These are phyloP conservation scores for Carnegiea gigantea DNA, from an alignment of 179 eudicot genomes.

Conservation along the genomic window DNA sequence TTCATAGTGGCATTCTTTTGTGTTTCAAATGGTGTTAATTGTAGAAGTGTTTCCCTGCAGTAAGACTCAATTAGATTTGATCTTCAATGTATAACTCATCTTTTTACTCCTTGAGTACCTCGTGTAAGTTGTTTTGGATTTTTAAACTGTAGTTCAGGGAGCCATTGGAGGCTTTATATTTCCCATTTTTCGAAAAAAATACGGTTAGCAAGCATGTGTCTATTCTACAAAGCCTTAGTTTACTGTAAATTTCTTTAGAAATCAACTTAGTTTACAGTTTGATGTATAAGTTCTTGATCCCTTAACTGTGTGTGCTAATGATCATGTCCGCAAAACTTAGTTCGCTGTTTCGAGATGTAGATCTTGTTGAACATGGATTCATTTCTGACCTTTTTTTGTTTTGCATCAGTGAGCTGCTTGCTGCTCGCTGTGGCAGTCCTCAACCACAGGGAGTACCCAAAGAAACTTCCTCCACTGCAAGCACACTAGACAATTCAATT, in stretches of 20 bases:
- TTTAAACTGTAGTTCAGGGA: background rate
- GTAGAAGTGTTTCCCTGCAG: background rate
- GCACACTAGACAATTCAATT: background rate
- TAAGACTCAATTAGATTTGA: background rate
- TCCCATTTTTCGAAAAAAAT: background rate
- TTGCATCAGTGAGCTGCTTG: slow-evolving; percentile 21
- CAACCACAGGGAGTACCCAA: slow-evolving; percentile 7
- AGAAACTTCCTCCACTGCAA: slow-evolving; percentile 2
- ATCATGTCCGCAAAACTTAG: too few relatives aligned
- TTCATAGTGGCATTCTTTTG: background rate
- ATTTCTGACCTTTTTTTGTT: background rate
- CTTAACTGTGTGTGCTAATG: too few relatives aligned
- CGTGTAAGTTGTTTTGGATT: too few relatives aligned
- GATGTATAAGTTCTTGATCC: too few relatives aligned
- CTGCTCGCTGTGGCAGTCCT: slow-evolving; percentile 13
- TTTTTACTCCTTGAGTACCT: too few relatives aligned
- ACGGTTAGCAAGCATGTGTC: background rate
- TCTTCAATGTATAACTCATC: background rate
- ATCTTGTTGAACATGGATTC: background rate
- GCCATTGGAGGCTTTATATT: background rate
- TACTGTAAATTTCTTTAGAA: too few relatives aligned
- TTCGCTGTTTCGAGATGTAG: background rate
- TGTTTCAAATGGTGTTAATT: background rate
- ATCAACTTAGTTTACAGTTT: background rate
- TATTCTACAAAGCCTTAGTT: background rate